Evolutionary conservation across 352 stramenopile species (phyloP), one percentile per base, ranked within the genome.

Genomic region (Phytopythium helicoides): DNA sequence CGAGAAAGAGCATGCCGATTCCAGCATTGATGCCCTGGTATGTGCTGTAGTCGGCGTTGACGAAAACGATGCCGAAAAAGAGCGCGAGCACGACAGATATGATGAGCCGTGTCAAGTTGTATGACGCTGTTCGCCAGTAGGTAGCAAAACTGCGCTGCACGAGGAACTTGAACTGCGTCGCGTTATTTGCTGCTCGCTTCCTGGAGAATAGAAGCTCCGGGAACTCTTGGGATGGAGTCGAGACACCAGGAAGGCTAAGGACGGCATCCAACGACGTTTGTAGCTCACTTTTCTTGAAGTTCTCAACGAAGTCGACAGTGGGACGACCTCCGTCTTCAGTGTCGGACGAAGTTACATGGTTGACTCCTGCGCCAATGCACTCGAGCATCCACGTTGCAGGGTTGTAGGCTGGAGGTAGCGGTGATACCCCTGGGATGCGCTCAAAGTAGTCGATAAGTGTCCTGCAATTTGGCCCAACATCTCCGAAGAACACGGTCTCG

Each of bases 351-450:
- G 23, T 15, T 10, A 33, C 35, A 39, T 53, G 46, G 26, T 56
- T 66, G 16, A 72, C 62, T 14, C 73, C 82, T 3, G 71, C 75
- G 11, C 75, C 73, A 38, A 83, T 83, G 18, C 62, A 71, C 9
- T 85, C 75, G 0, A 97, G 60, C 85, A 97, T 95, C 85, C 86
- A 97, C 7, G 85, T 94, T 15, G 85, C 85, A 22, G 88, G 88
- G 22, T 73, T 76, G 10, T 53, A 54, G 39, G 60, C 57, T 22
- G 40, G 47, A 26, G 73, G 70, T 44, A 67, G 58, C 3, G 72
- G 64, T 51, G 54, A 2, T 7, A 74, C 56, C 14, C 58, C 61
- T 7, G 64, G 68, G 28, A 85, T 66, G 6, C 57, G 49, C 23
- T 80, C 69, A 39, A 86, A 81, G 61, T 86, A 85, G 10, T 76